Evolutionary conservation across 345 rosid genomes (phyloP).

Genomic region (Tarenaya hassleriana): DNA sequence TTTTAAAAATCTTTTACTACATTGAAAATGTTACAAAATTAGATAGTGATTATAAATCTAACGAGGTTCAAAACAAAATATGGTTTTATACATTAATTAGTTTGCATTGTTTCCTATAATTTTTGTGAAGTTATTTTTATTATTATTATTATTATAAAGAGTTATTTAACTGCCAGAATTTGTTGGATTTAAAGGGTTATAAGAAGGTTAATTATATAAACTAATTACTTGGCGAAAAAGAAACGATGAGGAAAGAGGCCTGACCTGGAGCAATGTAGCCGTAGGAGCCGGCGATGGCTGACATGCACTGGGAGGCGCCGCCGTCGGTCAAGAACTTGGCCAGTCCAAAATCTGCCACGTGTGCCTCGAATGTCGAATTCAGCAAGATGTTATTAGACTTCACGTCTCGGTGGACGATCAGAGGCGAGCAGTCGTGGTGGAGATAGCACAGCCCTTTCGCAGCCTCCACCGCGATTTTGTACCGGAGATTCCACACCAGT

Average conservation of each 20-base stretch:
- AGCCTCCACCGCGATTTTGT: conserved; percentile 70
- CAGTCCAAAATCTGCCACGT: conserved; percentile 87
- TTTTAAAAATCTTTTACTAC: too few relatives aligned
- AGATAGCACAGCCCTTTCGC: conserved; percentile 83
- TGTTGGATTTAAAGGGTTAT: too few relatives aligned
- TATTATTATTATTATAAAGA: too few relatives aligned
- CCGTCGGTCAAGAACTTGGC: conserved; percentile 83
- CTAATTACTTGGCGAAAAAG: too few relatives aligned
- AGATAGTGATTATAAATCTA: too few relatives aligned
- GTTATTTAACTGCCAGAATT: too few relatives aligned
- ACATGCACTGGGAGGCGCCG: conserved; percentile 84
- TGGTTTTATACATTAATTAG: too few relatives aligned
- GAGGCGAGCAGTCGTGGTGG: conserved; percentile 73
- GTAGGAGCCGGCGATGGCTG: conserved; percentile 92
- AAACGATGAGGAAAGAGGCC: conserved; percentile 17
- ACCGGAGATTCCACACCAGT: conserved; percentile 73
- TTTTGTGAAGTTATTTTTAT: too few relatives aligned
- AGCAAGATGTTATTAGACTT: conserved; percentile 80
- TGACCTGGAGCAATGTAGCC: conserved; percentile 90
- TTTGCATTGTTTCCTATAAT: too few relatives aligned
- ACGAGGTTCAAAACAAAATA: too few relatives aligned
- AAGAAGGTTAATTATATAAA: too few relatives aligned
- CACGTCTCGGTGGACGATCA: conserved; percentile 82
- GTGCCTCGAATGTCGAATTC: conserved; percentile 70
- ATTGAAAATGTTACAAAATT: too few relatives aligned